Conservation (phyloP, 164 flowering plant genomes). For the Magnolia officinalis region DNA sequence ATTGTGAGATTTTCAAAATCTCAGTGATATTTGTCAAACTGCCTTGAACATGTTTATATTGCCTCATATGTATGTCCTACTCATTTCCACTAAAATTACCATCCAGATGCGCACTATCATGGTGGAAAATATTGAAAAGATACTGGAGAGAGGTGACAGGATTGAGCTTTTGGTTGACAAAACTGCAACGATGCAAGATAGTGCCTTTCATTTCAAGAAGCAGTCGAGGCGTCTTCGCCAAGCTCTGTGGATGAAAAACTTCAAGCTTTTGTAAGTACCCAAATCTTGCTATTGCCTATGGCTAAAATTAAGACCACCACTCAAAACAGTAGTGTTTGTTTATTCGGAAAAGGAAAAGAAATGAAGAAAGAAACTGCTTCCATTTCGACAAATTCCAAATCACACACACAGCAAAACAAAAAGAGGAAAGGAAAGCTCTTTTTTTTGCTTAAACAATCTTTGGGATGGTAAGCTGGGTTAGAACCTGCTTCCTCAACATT, state of each 20-base stretch:
- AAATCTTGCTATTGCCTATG: not conserved
- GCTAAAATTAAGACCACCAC: too few relatives aligned
- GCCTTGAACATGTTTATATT: not conserved
- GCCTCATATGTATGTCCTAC: not conserved
- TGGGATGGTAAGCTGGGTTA: too few relatives aligned
- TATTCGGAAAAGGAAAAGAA: too few relatives aligned
- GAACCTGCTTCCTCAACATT: too few relatives aligned
- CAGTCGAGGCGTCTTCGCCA: constrained; percentile 84
- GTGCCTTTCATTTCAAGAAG: constrained; percentile 88
- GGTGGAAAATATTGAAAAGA: constrained; percentile 97
- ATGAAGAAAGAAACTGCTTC: too few relatives aligned
- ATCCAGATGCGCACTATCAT: constrained; percentile 79
- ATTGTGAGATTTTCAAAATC: too few relatives aligned
- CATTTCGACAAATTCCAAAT: too few relatives aligned
- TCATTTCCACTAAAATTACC: constrained; percentile 4
- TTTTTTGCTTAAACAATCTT: too few relatives aligned
- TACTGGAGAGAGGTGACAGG: constrained; percentile 89
- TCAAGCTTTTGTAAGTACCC: constrained; percentile 80
- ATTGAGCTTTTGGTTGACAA: constrained; percentile 97
- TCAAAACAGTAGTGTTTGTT: too few relatives aligned
- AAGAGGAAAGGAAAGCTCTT: too few relatives aligned
- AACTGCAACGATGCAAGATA: constrained; percentile 95
- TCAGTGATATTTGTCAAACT: too few relatives aligned
- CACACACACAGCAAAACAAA: too few relatives aligned
- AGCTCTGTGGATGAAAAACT: constrained; percentile 98